Evolutionary conservation across 73 alveolate genomes (phyloP).

Genomic region (Tetrahymena elliotti): DNA sequence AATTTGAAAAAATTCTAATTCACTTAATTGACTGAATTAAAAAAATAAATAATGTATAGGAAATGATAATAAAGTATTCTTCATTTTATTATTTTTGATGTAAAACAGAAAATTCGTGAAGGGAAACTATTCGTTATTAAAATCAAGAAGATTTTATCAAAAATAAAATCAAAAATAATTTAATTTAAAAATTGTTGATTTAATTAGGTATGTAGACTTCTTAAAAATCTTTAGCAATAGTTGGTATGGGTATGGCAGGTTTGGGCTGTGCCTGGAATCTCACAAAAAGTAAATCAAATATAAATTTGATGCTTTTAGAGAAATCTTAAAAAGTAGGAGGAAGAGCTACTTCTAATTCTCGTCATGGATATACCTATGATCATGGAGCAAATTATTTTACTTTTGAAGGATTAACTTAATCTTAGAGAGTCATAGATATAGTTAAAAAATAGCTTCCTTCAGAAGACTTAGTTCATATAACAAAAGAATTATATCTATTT

Average conservation of each 20-base stretch:
- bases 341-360: not conserved
- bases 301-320: not conserved
- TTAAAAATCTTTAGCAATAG: not conserved
- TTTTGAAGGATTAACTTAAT: not conserved
- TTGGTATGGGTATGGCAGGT: not conserved
- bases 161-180: not conserved
- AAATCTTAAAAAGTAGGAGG: not conserved
- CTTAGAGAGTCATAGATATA: not conserved
- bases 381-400: not conserved
- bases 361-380: not conserved
- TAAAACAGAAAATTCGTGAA: not conserved
- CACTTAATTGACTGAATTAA: no score
- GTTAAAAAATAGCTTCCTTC: not conserved
- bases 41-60: no score
- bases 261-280: not conserved
- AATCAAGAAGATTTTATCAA: not conserved
- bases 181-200: no score
- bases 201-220: not conserved
- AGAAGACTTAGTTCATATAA: not conserved
- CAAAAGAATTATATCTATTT: not conserved
- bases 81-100: not conserved
- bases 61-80: not conserved
- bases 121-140: not conserved
- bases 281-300: not conserved
- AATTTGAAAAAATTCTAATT: no score